These are phyloP conservation scores for Cercospora citrullina DNA, from an alignment of 2,329 filamentous ascomycete genomes.

Conservation along the genomic window DNA sequence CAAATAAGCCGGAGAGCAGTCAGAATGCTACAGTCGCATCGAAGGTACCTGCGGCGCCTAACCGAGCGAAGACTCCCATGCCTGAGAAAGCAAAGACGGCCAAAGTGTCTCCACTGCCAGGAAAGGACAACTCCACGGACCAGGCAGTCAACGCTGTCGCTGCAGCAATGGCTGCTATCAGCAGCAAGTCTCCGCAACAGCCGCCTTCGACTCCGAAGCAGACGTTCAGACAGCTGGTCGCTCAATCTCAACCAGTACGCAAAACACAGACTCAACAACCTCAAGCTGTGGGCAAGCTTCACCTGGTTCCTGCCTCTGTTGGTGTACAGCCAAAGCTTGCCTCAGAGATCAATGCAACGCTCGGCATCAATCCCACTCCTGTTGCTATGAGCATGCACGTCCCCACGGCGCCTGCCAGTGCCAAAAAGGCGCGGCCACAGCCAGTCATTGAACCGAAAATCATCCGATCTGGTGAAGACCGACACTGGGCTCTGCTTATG, in stretches of 20 bases:
- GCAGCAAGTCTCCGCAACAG: slow-evolving; percentile 8
- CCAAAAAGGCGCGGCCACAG: slow-evolving; percentile 6
- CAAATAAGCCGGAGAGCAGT: background rate
- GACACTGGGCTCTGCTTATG: slow-evolving; percentile 47
- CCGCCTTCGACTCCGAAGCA: slow-evolving; percentile 14
- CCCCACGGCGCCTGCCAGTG: background rate
- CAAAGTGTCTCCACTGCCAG: background rate
- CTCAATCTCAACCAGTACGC: slow-evolving; percentile 15
- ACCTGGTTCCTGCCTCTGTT: slow-evolving; percentile 28
- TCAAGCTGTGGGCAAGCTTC: slow-evolving; percentile 15
- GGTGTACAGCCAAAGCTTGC: slow-evolving; percentile 9
- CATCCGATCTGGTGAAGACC: slow-evolving; percentile 47
- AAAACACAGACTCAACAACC: slow-evolving; percentile 18
- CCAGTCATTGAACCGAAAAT: slow-evolving; percentile 40
- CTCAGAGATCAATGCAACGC: background rate
- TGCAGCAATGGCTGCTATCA: slow-evolving; percentile 22
- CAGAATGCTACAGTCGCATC: background rate
- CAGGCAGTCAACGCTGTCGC: slow-evolving; percentile 25
- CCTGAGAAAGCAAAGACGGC: background rate
- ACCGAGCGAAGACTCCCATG: background rate
- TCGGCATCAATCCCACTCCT: slow-evolving; percentile 22
- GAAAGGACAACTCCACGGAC: slow-evolving; percentile 8
- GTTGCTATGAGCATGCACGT: slow-evolving; percentile 10
- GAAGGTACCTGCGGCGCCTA: background rate
- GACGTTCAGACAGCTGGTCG: background rate